These are phyloP conservation scores for Trametopsis cervina DNA, from an alignment of 768 basidiomycete species.

Conservation along the genomic window DNA sequence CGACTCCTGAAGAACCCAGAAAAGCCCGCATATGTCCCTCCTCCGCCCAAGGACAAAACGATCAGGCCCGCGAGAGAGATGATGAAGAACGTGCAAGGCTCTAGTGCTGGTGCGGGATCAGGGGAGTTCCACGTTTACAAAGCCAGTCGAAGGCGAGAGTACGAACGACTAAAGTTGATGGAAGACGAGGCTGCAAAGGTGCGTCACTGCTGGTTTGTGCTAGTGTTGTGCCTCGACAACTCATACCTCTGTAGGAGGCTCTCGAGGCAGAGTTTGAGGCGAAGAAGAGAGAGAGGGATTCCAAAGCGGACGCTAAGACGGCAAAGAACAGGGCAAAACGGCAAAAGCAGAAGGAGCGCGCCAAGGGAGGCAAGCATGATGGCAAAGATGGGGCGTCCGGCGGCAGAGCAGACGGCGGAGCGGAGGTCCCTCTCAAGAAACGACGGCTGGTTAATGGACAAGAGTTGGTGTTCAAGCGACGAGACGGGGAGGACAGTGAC, in stretches of 20 bases:
- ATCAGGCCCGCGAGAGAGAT: conserved; percentile 82
- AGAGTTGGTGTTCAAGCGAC: conserved; percentile 52
- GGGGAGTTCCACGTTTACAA: conserved; percentile 99
- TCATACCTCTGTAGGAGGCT: conserved; percentile 45
- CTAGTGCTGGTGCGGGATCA: conserved; percentile 93
- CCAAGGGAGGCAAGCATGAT: conserved; percentile 33
- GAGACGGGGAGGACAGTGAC: conserved; percentile 43
- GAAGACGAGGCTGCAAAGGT: conserved; percentile 80
- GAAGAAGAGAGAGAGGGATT: conserved; percentile 65
- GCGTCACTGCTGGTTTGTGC: conserved; percentile 16
- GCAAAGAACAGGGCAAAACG: conserved; percentile 93
- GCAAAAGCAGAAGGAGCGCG: conserved; percentile 82
- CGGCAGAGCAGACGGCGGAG: conserved; percentile 14
- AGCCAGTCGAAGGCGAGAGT: conserved; percentile 87
- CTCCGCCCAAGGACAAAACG: conserved; percentile 75
- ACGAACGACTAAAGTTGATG: conserved; percentile 87
- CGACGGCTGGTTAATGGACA: conserved; percentile 73
- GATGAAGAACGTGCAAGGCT: conserved; percentile 99
- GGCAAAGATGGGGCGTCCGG: conserved; percentile 14
- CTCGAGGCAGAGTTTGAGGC: conserved; percentile 68
- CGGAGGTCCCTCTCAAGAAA: conserved; percentile 59
- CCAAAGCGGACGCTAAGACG: conserved; percentile 77
- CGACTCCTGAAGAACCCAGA: conserved; percentile 85
- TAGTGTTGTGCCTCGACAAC: not conserved
- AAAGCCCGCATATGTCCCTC: conserved; percentile 74